Percentiles rank a stretch among this genome's conserved stretches.
These are phyloP conservation scores for Eimeria sp. DNA, from an alignment of 169 alveolate species.

Conservation along the genomic window DNA sequence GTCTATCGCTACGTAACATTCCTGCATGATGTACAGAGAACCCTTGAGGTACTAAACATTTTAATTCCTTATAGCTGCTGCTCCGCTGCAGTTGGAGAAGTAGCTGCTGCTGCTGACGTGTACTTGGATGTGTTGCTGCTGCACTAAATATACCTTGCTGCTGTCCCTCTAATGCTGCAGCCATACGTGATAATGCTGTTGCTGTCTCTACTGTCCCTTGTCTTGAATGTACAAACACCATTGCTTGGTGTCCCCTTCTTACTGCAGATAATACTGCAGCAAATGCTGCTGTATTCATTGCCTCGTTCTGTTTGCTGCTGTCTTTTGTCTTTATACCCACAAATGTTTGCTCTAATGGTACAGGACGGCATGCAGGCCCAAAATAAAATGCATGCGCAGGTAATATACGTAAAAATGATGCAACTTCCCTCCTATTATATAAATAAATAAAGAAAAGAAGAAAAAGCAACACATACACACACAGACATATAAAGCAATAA, in stretches of 20 bases:
- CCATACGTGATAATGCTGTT: constrained; percentile 75
- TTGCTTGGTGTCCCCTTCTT: constrained; percentile 93
- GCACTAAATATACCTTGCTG: background rate
- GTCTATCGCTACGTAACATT: constrained; percentile 96
- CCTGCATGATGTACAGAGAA: constrained; percentile 99
- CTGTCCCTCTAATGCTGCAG: background rate
- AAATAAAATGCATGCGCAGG: constrained; percentile 83
- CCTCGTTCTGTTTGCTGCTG: constrained; percentile 93
- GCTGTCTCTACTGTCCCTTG: constrained; percentile 99
- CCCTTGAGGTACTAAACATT: constrained; percentile 97
- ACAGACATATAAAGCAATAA: background rate
- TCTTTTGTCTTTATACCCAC: constrained; percentile 95
- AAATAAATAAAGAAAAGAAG: too few species aligned
- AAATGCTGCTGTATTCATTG: constrained; percentile 93
- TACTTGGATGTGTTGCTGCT: background rate
- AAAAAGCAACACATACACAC: background rate
- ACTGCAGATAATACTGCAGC: constrained; percentile 93
- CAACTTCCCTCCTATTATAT: constrained; percentile 93
- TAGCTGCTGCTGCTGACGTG: background rate
- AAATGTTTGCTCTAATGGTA: constrained; percentile 97
- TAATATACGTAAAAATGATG: constrained; percentile 96
- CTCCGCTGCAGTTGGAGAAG: background rate
- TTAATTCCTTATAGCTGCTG: background rate
- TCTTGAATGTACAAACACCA: constrained; percentile 99
- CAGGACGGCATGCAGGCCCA: constrained; percentile 95